Percentiles rank a stretch among this genome's conserved stretches.
Conservation (phyloP, 176 grass and related monocot genomes). For the Aechmea fasciata region DNA sequence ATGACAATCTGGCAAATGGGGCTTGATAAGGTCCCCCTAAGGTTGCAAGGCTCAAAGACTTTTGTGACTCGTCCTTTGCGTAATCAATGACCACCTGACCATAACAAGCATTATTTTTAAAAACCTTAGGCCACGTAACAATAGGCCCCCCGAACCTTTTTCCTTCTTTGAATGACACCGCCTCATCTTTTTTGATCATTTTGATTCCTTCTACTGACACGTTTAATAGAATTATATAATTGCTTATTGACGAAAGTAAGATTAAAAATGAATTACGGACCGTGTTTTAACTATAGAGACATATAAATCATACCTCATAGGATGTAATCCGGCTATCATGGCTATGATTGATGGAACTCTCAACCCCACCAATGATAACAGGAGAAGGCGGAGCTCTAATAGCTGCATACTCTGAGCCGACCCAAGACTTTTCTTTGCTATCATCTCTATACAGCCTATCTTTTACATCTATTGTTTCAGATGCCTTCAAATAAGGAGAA, state of each 20-base stretch:
- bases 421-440: conserved; percentile 20
- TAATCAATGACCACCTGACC: conserved; percentile 37
- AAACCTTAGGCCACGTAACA: neutral
- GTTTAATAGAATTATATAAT: neutral
- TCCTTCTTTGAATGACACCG: too few species aligned
- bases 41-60: neutral
- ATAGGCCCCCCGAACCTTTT: too few species aligned
- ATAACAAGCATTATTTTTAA: conserved; percentile 19
- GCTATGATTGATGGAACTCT: conserved; percentile 17
- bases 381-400: conserved; percentile 57
- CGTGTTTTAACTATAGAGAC: neutral
- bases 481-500: conserved; percentile 14
- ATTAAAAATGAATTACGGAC: neutral
- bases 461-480: conserved; percentile 18
- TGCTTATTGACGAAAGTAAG: neutral
- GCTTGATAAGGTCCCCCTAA: conserved; percentile 50
- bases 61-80: conserved; percentile 35
- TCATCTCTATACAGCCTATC: conserved; percentile 25
- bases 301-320: conserved; percentile 40
- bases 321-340: conserved; percentile 24
- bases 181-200: neutral
- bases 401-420: conserved; percentile 29
- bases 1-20: conserved; percentile 57
- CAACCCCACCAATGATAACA: conserved; percentile 21
- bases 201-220: neutral